Conservation (phyloP, 108 stramenopile species). For the Craspedostauros australis region DNA sequence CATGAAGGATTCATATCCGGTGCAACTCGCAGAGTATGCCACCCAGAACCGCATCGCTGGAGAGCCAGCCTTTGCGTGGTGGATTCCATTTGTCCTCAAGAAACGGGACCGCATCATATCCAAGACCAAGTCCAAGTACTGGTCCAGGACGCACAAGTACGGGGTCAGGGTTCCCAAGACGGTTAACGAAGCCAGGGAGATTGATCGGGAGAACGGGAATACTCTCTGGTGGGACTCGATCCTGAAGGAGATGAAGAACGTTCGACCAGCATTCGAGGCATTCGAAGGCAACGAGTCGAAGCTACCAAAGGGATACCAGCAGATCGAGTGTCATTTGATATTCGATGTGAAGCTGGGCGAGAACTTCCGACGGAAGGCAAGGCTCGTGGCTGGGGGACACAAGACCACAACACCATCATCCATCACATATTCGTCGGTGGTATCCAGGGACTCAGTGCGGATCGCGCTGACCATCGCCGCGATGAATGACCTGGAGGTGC, state of each 20-base stretch:
- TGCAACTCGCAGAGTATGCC: slow-evolving; percentile 33
- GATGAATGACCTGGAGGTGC: slow-evolving; percentile 23
- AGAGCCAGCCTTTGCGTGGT: slow-evolving; percentile 42
- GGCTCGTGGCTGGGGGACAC: slow-evolving; percentile 34
- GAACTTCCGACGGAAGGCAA: slow-evolving; percentile 22
- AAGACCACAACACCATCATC: slow-evolving; percentile 23
- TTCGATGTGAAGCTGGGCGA: slow-evolving; percentile 25
- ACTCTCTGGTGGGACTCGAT: slow-evolving; percentile 18
- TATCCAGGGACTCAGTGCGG: slow-evolving; percentile 35
- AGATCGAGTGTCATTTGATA: slow-evolving; percentile 37
- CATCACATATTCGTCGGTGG: slow-evolving; percentile 34
- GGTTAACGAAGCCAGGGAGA: slow-evolving; percentile 12
- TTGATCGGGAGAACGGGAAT: slow-evolving; percentile 25
- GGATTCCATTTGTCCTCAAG: slow-evolving; percentile 12
- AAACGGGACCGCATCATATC: slow-evolving; percentile 14
- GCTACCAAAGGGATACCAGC: slow-evolving; percentile 28
- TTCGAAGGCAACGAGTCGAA: slow-evolving; percentile 8
- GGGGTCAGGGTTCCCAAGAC: slow-evolving; percentile 23
- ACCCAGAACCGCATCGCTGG: slow-evolving; percentile 4
- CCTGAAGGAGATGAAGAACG: slow-evolving; percentile 19
- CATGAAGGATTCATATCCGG: slow-evolving; percentile 26
- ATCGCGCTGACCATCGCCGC: slow-evolving; percentile 37
- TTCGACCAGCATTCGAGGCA: slow-evolving; percentile 6
- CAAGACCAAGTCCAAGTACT: slow-evolving; percentile 22
- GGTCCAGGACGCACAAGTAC: slow-evolving; percentile 15